Base-by-base conservation (phyloP, 2,329 filamentous ascomycete genomes). In the Aspergillus niger region DNA sequence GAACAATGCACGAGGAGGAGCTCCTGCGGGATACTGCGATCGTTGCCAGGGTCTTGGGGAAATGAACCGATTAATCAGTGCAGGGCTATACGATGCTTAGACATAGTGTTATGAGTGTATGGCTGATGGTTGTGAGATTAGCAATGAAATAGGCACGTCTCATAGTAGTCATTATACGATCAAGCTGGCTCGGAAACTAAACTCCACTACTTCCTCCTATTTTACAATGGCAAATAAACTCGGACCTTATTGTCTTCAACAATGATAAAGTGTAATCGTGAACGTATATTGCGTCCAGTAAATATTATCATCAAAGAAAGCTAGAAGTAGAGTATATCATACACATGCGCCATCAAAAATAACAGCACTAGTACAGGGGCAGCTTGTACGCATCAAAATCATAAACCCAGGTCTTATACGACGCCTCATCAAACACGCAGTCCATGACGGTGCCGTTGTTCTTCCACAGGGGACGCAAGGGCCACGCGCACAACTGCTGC, bases 401-500 rank as follows among this genome's bases (percentile, higher is more conserved):
- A 43, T 65, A 65, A 0, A 57, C 59, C 64, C 64, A 66, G 28
- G 56, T 63, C 24, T 63, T 52, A n/a, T 62, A 52, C 10, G 60
- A 63, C 49, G 44, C 49, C 53, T 63, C 15, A 43, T 66, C 63
- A 51, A 51, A 44, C 3, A 63, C 63, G 54, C 64, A 66, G 15
- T 53, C 44, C 24, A 66, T 60, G 3, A 30, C 20, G 2, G 13
- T 57, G 6, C 55, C 39, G 10, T 57, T 62, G 7, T 44, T 36
- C 41, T 39, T 30, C 73, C 73, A 76, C 7, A 73, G 56, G 2
- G 73, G 73, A 15, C 74, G 66, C 41, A 64, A 57, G 0, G 73
- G 73, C 70, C 72, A 76, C 61, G 69, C 69, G 58, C 74, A 76
- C 22, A 76, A 60, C 70, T 70, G 67, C 63, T 73, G 70, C 3